A percentile compares a stretch with the other conserved stretches of the same genome.
These are phyloP conservation scores for Populus hybrid DNA, from an alignment of 441 rosid genomes.

Conservation along the genomic window DNA sequence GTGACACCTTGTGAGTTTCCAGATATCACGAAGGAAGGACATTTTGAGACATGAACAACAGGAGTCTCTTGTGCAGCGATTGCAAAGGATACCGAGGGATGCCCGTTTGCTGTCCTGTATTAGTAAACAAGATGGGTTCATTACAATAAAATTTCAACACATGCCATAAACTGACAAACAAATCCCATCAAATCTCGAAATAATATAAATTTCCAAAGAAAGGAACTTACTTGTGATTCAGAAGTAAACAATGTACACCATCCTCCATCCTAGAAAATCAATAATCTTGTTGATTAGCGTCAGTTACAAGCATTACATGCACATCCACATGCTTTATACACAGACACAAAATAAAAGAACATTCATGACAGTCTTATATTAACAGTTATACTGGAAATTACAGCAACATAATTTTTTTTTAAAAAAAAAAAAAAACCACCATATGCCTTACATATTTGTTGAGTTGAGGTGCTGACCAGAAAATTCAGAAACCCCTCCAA, in stretches of 20 bases:
- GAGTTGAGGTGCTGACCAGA: constrained; percentile 83
- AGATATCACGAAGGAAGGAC: constrained; percentile 65
- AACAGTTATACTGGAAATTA: not conserved
- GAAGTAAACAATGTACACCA: constrained; percentile 57
- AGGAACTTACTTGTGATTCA: constrained; percentile 72
- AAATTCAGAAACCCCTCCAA: constrained; percentile 80
- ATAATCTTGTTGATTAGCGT: constrained; percentile 16
- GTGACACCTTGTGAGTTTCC: constrained; percentile 65
- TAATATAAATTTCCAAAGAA: not conserved
- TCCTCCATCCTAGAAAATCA: constrained; percentile 59
- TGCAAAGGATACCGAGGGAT: constrained; percentile 61
- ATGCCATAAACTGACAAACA: not conserved
- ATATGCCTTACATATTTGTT: constrained; percentile 46
- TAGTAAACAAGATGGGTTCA: constrained; percentile 5
- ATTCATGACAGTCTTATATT: not conserved
- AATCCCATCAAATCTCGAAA: not conserved
- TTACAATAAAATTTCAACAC: not conserved
- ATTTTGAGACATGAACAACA: constrained; percentile 56
- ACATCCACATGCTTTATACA: not conserved
- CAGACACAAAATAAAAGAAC: not conserved
- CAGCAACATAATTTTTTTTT: not conserved
- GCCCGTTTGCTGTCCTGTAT: constrained; percentile 59
- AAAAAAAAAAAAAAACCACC: not conserved
- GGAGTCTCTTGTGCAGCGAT: constrained; percentile 65
- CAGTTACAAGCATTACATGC: constrained; percentile 13